Percentiles rank a stretch among this genome's conserved stretches.
Evolutionary conservation across 106 monocot genomes (phyloP).

Genomic region (Gastrodia elata): DNA sequence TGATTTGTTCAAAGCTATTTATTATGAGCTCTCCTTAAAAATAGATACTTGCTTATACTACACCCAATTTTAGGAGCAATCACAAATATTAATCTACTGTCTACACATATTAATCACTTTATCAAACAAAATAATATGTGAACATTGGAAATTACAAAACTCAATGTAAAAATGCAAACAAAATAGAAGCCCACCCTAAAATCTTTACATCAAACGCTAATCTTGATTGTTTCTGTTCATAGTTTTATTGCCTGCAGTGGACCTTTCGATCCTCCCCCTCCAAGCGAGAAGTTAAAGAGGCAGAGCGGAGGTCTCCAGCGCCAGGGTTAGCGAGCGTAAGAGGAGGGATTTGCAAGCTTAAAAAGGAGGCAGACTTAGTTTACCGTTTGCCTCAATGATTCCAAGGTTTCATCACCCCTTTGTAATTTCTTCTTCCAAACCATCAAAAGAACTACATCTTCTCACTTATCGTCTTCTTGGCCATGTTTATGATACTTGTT

Average conservation of each 20-base stretch:
- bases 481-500: not conserved
- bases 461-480: not conserved
- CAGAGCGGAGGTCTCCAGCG: not conserved
- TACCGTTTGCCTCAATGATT: slow-evolving; percentile 4
- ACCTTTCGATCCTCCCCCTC: not conserved
- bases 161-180: too few relatives aligned
- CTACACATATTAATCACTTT: too few relatives aligned
- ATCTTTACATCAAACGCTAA: too few relatives aligned
- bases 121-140: too few relatives aligned
- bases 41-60: too few relatives aligned
- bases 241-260: not conserved
- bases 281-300: not conserved
- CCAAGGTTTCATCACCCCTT: slow-evolving; percentile 9
- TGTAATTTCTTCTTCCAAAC: not conserved
- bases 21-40: too few relatives aligned
- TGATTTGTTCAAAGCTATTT: too few relatives aligned
- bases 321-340: not conserved
- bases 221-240: not conserved
- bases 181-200: too few relatives aligned
- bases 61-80: too few relatives aligned
- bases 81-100: too few relatives aligned
- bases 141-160: too few relatives aligned
- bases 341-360: not conserved
- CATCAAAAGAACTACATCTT: not conserved
- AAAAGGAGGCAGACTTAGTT: not conserved